Evolutionary conservation across 768 basidiomycete species (phyloP), one percentile per base, ranked within the genome.

Genomic region (Russula brevipes): DNA sequence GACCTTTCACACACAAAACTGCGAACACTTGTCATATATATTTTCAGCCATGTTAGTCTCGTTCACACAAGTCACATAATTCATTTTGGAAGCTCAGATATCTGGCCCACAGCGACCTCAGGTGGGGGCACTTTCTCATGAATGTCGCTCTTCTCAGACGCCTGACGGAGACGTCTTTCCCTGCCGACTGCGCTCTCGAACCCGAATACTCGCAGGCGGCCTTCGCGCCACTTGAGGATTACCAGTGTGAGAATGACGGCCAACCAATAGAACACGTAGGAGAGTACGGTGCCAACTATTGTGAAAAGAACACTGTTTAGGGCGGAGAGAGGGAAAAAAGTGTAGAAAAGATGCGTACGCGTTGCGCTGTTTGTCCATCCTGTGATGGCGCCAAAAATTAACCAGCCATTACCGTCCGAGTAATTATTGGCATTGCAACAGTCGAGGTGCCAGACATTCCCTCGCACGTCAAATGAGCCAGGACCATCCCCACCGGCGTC

Each of bases 261-360:
- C 64, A 97, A 66, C 95, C 95, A 98, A 78, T 95, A 98, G 74
- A 92, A 89, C 53, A 91, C 84, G 73, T 98, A 98, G 0, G 86
- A 77, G n/a, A 96, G 78, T 24, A 98, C 81, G 1, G 87, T 82
- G 12, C 95, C 93, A 63, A 87, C 82, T 84, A 64, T 3, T 24
- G 11, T 41, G 16, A 16, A 41, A 3, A 47, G 12, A 9, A 36
- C 10, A 39, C 24, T 24, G 24, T 24, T 24, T 64, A 11, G 62
- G 38, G 38, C 54, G 41, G 42, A 8, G 14, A 4, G 41, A 42
- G 16, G 45, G 63, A 24, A 45, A 38, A 24, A 17, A 59, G 50
- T 45, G 35, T 33, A 4, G 41, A 59, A n/a, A 53, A 35, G 50
- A 8, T 6, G 75, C 79, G 68, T 69, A 86, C 87, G 30, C 35